A percentile compares a stretch with the other conserved stretches of the same genome.
Conservation (phyloP, 768 basidiomycete genomes). For the Amanita exitialis region DNA sequence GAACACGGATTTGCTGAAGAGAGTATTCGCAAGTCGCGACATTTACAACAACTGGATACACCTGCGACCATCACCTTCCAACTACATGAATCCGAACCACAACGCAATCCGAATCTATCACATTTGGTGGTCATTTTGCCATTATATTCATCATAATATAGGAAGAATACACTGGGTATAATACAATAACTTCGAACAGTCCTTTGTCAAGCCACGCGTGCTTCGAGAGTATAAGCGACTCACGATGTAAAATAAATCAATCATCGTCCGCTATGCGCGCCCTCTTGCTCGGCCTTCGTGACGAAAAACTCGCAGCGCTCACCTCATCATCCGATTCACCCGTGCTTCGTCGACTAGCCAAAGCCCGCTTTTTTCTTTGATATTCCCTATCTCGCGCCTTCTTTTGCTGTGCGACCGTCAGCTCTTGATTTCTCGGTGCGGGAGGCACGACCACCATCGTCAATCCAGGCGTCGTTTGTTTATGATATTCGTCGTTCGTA, state of each 20-base stretch:
- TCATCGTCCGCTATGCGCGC: slow-evolving; percentile 61
- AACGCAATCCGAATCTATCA: too few relatives aligned
- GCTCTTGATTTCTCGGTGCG: slow-evolving; percentile 56
- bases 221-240: not conserved
- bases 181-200: not conserved
- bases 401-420: slow-evolving; percentile 65
- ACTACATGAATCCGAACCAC: not conserved
- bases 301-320: slow-evolving; percentile 32
- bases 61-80: too few relatives aligned
- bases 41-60: not conserved
- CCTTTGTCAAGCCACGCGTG: too few relatives aligned
- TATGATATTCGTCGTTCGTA: slow-evolving; percentile 55
- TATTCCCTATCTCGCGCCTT: slow-evolving; percentile 74
- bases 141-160: not conserved
- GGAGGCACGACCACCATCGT: slow-evolving; percentile 75
- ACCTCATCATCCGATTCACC: slow-evolving; percentile 75
- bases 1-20: not conserved
- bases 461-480: slow-evolving; percentile 60
- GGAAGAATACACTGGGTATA: not conserved
- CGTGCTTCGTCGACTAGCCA: slow-evolving; percentile 48
- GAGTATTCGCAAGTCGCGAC: not conserved
- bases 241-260: slow-evolving; percentile 16
- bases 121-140: not conserved
- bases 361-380: slow-evolving; percentile 68
- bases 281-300: slow-evolving; percentile 59